A percentile compares a stretch with the other conserved stretches of the same genome.
These are phyloP conservation scores for Mycena indigotica DNA, from an alignment of 768 basidiomycete species.

Conservation along the genomic window DNA sequence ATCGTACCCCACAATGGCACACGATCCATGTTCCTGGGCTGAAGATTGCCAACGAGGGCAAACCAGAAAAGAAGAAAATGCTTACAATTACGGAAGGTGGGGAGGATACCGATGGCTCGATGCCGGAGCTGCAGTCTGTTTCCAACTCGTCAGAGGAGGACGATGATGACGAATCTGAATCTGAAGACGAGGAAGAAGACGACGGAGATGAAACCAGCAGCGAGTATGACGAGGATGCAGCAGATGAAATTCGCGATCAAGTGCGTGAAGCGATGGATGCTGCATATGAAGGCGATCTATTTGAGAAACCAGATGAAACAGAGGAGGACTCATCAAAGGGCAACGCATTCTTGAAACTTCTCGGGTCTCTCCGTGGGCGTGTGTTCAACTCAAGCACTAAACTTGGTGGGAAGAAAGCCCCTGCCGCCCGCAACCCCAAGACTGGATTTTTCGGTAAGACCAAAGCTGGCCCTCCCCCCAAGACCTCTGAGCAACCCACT, in stretches of 20 bases:
- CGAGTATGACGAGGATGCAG: slow-evolving; percentile 54
- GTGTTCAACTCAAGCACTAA: slow-evolving; percentile 44
- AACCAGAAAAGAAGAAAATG: slow-evolving; percentile 39
- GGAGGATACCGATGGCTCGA: slow-evolving; percentile 51
- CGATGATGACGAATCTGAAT: slow-evolving; percentile 36
- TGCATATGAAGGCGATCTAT: slow-evolving; percentile 60
- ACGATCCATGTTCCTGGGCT: slow-evolving; percentile 38
- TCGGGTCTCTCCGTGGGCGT: slow-evolving; percentile 66
- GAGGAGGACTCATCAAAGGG: slow-evolving; percentile 55
- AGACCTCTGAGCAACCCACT: slow-evolving; percentile 20
- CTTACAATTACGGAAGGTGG: slow-evolving; percentile 56
- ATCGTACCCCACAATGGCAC: slow-evolving; percentile 63
- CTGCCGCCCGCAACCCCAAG: slow-evolving; percentile 33
- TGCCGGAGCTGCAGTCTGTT: slow-evolving; percentile 69
- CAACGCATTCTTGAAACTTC: slow-evolving; percentile 78
- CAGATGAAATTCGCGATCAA: slow-evolving; percentile 63
- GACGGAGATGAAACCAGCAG: slow-evolving; percentile 39
- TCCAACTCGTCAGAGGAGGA: slow-evolving; percentile 57
- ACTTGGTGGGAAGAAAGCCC: slow-evolving; percentile 40
- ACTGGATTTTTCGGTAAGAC: slow-evolving; percentile 25
- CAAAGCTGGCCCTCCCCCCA: slow-evolving; percentile 21
- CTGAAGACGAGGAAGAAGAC: slow-evolving; percentile 39
- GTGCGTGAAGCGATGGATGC: slow-evolving; percentile 74
- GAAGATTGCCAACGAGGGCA: slow-evolving; percentile 20
- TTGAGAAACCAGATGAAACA: slow-evolving; percentile 46